A percentile compares a stretch with the other conserved stretches of the same genome.
Conservation (phyloP, 176 grass and related monocot genomes). For the Cenchrus purpureus region DNA sequence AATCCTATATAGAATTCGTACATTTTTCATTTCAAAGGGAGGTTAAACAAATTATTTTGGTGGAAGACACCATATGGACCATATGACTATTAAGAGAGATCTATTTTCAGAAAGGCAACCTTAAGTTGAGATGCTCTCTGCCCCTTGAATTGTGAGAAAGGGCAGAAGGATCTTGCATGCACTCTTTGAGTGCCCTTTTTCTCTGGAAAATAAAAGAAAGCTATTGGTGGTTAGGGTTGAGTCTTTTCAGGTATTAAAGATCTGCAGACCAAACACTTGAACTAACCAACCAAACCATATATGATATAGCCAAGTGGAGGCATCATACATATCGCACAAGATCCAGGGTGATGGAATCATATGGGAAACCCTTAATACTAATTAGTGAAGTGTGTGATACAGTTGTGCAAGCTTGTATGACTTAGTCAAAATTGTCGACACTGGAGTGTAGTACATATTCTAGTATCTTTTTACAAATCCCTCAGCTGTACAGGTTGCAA, state of each 20-base stretch:
- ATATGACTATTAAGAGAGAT: neutral
- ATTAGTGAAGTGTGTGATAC: neutral
- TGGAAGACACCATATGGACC: neutral
- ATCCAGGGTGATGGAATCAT: constrained; percentile 1
- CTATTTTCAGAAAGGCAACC: neutral
- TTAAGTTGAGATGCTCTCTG: neutral
- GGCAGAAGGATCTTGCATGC: neutral
- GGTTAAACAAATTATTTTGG: neutral
- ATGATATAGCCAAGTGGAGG: neutral
- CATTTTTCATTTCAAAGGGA: neutral
- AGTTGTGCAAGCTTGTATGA: neutral
- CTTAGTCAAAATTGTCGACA: neutral
- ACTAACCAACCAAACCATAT: neutral
- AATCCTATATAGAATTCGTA: neutral
- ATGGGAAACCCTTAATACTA: neutral
- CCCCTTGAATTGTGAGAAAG: constrained; percentile 6
- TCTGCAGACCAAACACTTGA: constrained; percentile 12
- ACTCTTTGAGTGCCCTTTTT: neutral
- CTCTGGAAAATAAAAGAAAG: neutral
- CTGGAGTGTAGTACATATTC: no score
- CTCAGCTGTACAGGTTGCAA: no score
- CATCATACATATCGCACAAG: constrained; percentile 1
- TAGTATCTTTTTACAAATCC: no score
- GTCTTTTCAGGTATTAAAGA: constrained; percentile 21
- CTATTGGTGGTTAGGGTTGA: constrained; percentile 18